phyloP scores from a whole-genome alignment of 352 stramenopile genomes.

The Globisporangium viniferum region DNA sequence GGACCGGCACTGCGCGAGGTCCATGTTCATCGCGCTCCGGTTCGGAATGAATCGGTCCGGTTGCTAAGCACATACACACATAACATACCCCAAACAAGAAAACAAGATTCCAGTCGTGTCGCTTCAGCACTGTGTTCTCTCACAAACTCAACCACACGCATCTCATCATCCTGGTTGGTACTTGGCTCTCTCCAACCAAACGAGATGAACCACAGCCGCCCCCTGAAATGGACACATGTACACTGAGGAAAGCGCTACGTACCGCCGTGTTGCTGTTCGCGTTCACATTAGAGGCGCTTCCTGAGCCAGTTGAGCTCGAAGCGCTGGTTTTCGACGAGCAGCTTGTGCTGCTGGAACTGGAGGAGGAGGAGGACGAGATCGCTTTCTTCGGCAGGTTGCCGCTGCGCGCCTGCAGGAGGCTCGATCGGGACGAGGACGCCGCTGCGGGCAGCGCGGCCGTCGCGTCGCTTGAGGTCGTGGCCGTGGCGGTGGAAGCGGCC shows the following conservation, averaged over 20 bases:
- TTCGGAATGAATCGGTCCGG: conserved; percentile 85
- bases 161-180: neutral
- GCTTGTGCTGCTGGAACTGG: conserved; percentile 7
- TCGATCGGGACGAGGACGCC: neutral
- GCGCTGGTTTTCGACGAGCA: conserved; percentile 11
- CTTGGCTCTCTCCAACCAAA: neutral
- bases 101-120: neutral
- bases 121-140: conserved; percentile 1
- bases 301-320: conserved; percentile 4
- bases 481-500: conserved; percentile 3
- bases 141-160: neutral
- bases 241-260: neutral
- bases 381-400: conserved; percentile 37
- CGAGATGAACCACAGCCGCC: neutral
- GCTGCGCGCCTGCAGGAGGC: conserved; percentile 11
- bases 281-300: conserved; percentile 20
- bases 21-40: conserved; percentile 84
- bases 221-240: neutral
- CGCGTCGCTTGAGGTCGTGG: conserved; percentile 2
- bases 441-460: neutral
- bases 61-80: conserved; percentile 21
- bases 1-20: conserved; percentile 69
- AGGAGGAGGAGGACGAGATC: conserved; percentile 10
- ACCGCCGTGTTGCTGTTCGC: conserved; percentile 18
- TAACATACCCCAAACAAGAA: neutral